These are phyloP conservation scores for Boletus patriciae DNA, from an alignment of 768 basidiomycete species.

Conservation along the genomic window DNA sequence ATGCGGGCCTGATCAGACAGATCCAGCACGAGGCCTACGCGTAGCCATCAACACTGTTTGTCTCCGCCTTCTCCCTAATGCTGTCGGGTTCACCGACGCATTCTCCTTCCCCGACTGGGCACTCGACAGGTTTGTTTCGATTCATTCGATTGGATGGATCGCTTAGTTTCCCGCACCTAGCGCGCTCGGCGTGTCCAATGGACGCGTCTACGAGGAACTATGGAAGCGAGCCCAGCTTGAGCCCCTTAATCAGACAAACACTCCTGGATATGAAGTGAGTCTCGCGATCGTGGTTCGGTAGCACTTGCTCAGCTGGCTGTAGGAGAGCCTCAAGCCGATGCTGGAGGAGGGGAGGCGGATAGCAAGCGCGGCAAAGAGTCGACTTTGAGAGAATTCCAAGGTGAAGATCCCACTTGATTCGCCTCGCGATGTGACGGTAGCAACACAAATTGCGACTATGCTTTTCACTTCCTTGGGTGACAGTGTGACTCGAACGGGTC, in stretches of 20 bases:
- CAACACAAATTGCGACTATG: no score
- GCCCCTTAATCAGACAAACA: constrained; percentile 55
- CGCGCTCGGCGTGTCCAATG: constrained; percentile 62
- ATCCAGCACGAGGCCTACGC: constrained; percentile 51
- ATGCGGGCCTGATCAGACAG: constrained; percentile 23
- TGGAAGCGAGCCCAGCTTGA: constrained; percentile 59
- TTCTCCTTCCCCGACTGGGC: constrained; percentile 79
- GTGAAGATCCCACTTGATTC: no score
- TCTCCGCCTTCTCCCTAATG: constrained; percentile 56
- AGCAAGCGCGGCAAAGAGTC: constrained; percentile 16
- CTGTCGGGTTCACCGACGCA: constrained; percentile 67
- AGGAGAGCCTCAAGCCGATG: constrained; percentile 30
- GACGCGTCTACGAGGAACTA: constrained; percentile 66
- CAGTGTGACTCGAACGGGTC: no score
- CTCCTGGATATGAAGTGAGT: constrained; percentile 56
- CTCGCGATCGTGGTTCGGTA: not conserved
- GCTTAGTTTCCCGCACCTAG: constrained; percentile 30
- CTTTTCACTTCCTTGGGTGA: no score
- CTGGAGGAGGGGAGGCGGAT: constrained; percentile 23
- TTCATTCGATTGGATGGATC: not conserved
- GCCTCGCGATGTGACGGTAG: no score
- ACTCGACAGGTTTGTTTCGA: constrained; percentile 51
- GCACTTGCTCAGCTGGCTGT: not conserved
- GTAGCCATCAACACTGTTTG: constrained; percentile 50
- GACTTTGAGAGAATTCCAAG: constrained; percentile 12